Percentiles rank a stretch among this genome's conserved stretches.
These are phyloP conservation scores for Striga asiatica DNA, from an alignment of 257 asterid genomes.

Conservation along the genomic window DNA sequence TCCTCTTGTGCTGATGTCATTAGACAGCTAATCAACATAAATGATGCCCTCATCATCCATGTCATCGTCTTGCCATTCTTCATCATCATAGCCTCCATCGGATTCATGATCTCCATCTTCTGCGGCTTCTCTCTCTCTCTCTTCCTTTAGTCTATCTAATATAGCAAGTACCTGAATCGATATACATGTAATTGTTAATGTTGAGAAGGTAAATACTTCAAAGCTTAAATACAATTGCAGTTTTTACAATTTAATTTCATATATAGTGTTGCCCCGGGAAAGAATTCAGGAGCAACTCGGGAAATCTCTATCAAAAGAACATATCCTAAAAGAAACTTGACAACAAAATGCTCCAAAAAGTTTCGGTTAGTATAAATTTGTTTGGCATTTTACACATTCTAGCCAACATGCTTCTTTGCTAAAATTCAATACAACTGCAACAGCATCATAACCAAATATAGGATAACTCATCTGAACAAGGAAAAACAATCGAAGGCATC, in stretches of 20 bases:
- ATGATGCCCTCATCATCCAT: slow-evolving; percentile 74
- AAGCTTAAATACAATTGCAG: too few species aligned
- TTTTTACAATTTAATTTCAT: too few species aligned
- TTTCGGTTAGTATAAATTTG: too few species aligned
- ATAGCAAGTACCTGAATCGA: slow-evolving; percentile 79
- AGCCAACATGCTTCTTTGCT: background rate
- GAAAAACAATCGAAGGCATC: too few species aligned
- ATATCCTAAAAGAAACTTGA: background rate
- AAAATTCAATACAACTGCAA: background rate
- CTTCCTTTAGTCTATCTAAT: slow-evolving; percentile 80
- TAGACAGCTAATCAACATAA: slow-evolving; percentile 52
- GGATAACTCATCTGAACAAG: too few species aligned
- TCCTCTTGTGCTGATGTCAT: background rate
- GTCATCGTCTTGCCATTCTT: slow-evolving; percentile 53
- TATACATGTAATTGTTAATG: slow-evolving; percentile 2
- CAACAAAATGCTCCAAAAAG: background rate
- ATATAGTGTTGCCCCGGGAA: too few species aligned
- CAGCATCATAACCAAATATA: too few species aligned
- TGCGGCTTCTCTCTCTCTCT: slow-evolving; percentile 33
- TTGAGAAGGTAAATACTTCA: background rate
- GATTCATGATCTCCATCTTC: slow-evolving; percentile 18
- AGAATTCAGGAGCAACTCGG: too few species aligned
- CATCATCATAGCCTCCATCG: slow-evolving; percentile 33
- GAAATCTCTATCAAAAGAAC: too few species aligned
- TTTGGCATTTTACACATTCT: background rate